phyloP scores from a whole-genome alignment of 2,329 filamentous ascomycete species.

The Phyllachora maydis region DNA sequence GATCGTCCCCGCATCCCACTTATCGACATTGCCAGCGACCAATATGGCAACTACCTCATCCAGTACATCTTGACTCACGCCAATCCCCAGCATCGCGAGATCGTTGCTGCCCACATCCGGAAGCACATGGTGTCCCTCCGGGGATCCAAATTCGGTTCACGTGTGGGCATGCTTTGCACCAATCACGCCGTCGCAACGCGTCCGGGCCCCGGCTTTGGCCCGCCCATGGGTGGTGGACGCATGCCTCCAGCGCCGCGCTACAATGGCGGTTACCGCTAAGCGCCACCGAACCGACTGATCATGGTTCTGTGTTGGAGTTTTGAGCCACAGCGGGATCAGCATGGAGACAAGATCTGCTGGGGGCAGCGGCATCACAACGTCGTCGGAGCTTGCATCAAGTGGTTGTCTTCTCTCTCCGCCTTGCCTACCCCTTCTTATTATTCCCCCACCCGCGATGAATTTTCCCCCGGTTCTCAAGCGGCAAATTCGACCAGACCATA shows the following conservation, averaged over 20 bases:
- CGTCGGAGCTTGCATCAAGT: neutral
- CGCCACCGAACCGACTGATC: no score
- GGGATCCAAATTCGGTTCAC: slow-evolving; percentile 94
- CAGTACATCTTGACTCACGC: slow-evolving; percentile 92
- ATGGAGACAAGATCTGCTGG: no score
- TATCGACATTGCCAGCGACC: slow-evolving; percentile 95
- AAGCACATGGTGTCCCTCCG: slow-evolving; percentile 99
- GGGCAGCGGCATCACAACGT: no score
- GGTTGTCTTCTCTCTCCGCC: no score
- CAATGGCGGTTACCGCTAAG: slow-evolving; percentile 34
- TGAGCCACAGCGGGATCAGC: neutral
- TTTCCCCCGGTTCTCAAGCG: slow-evolving; percentile 8
- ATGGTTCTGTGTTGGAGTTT: no score
- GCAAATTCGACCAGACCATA: slow-evolving; percentile 10
- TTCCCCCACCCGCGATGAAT: slow-evolving; percentile 3
- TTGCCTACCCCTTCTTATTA: no score
- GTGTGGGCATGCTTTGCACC: slow-evolving; percentile 96
- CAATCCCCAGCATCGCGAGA: slow-evolving; percentile 69
- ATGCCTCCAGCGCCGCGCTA: slow-evolving; percentile 38
- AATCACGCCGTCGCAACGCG: slow-evolving; percentile 81
- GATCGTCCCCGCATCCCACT: slow-evolving; percentile 90
- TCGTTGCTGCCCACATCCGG: slow-evolving; percentile 83
- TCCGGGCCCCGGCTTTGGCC: slow-evolving; percentile 63
- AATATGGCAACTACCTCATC: slow-evolving; percentile 96
- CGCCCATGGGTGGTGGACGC: slow-evolving; percentile 31